phyloP scores from a whole-genome alignment of 2,329 filamentous ascomycete genomes.

The Talaromyces piceae region DNA sequence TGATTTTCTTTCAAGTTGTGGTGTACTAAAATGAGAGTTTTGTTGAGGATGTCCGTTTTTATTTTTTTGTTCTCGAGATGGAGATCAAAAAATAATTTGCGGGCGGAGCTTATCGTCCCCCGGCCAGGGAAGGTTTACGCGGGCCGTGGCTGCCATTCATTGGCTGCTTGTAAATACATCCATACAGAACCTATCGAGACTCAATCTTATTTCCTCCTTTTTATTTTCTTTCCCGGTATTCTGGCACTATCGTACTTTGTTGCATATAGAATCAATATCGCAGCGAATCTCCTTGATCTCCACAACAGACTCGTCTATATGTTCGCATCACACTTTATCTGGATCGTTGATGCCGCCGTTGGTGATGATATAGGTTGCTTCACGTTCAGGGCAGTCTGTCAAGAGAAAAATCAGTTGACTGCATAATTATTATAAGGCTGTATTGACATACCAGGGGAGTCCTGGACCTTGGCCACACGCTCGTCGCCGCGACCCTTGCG shows the following conservation, averaged over 20 bases:
- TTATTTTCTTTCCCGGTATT: too few species aligned
- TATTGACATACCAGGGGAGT: constrained; percentile 55
- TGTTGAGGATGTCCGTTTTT: too few species aligned
- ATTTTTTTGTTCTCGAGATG: neutral
- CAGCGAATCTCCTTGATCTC: too few species aligned
- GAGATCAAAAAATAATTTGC: neutral
- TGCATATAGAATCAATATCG: neutral
- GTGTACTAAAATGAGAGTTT: too few species aligned
- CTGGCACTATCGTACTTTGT: neutral
- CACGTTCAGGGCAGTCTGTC: constrained; percentile 58
- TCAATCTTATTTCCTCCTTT: too few species aligned
- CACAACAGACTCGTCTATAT: too few species aligned
- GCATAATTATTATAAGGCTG: neutral
- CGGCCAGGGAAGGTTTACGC: neutral
- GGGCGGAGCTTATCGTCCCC: neutral
- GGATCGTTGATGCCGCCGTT: constrained; percentile 62
- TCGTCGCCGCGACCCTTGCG: constrained; percentile 64
- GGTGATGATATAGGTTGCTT: constrained; percentile 64
- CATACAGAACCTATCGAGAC: too few species aligned
- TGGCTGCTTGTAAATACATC: neutral
- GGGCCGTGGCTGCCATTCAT: neutral
- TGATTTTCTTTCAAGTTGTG: neutral
- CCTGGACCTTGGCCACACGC: constrained; percentile 61
- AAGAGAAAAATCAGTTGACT: constrained; percentile 8
- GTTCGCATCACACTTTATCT: constrained; percentile 54